Conservation (phyloP, 2,329 filamentous ascomycete genomes). For the Acrocalymma vagum region DNA sequence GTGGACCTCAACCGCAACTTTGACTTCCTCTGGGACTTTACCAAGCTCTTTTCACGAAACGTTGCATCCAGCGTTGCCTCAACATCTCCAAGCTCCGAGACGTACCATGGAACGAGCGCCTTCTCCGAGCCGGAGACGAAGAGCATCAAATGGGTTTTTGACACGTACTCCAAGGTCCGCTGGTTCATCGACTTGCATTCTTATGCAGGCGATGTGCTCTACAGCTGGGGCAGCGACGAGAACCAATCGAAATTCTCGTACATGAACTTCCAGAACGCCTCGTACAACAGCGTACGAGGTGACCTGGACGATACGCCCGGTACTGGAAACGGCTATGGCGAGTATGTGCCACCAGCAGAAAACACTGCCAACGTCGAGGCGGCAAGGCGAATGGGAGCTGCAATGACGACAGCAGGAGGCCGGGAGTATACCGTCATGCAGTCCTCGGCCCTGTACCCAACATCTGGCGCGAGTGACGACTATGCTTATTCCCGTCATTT, state of each 20-base stretch:
- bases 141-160: conserved; percentile 62
- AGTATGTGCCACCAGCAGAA: conserved; percentile 50
- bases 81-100: conserved; percentile 54
- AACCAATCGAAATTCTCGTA: conserved; percentile 55
- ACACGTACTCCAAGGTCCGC: conserved; percentile 58
- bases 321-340: conserved; percentile 63
- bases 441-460: conserved; percentile 48
- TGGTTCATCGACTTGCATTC: conserved; percentile 70
- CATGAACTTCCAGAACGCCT: conserved; percentile 63
- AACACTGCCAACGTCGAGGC: conserved; percentile 43
- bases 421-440: conserved; percentile 42
- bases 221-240: conserved; percentile 66
- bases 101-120: conserved; percentile 61
- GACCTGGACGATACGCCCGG: conserved; percentile 58
- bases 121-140: conserved; percentile 66
- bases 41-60: conserved; percentile 53
- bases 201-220: conserved; percentile 61
- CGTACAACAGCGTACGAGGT: conserved; percentile 62
- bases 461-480: conserved; percentile 49
- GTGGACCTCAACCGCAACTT: conserved; percentile 52
- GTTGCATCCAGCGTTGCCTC: conserved; percentile 53
- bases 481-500: conserved; percentile 50
- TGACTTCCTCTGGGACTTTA: conserved; percentile 66
- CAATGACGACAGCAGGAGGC: conserved; percentile 49
- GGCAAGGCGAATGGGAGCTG: conserved; percentile 42